These are phyloP conservation scores for Naumovozyma baii DNA, from an alignment of 805 yeast genomes.

Conservation along the genomic window DNA sequence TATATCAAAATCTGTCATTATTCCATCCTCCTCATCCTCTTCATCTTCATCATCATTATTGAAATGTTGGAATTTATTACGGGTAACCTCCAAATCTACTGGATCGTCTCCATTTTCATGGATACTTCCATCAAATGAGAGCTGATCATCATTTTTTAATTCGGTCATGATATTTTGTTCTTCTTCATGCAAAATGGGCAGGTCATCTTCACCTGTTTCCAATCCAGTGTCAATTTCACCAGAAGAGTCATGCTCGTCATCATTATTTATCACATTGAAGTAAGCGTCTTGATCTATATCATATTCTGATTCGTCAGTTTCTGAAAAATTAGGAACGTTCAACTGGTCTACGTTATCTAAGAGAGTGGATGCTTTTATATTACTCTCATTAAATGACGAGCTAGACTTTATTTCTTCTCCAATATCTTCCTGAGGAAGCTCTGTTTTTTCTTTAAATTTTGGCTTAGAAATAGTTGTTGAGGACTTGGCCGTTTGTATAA, in stretches of 20 bases:
- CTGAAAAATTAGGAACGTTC: conserved; percentile 26
- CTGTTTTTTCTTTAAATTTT: not conserved
- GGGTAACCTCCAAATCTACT: conserved; percentile 13
- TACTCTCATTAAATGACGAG: conserved; percentile 2
- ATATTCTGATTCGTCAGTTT: conserved; percentile 28
- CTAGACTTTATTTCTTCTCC: conserved; percentile 42
- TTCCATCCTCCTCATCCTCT: conserved; percentile 26
- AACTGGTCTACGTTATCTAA: conserved; percentile 14
- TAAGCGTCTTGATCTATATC: conserved; percentile 28
- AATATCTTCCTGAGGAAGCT: conserved; percentile 32
- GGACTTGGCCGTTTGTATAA: not conserved
- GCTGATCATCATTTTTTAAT: conserved; percentile 24
- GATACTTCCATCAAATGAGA: conserved; percentile 28
- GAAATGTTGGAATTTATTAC: conserved; percentile 12
- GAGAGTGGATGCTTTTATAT: conserved; percentile 20
- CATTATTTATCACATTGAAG: conserved; percentile 23
- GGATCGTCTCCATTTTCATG: conserved; percentile 28
- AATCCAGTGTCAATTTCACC: conserved; percentile 27
- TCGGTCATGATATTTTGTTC: conserved; percentile 26
- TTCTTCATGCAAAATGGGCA: conserved; percentile 26
- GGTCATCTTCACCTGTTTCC: conserved; percentile 28
- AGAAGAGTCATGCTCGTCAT: conserved; percentile 18
- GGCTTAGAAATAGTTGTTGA: not conserved
- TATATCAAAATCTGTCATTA: conserved; percentile 29
- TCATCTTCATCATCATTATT: conserved; percentile 24